Base-by-base conservation (phyloP, 2,329 filamentous ascomycete genomes). In the Alternaria atra region DNA sequence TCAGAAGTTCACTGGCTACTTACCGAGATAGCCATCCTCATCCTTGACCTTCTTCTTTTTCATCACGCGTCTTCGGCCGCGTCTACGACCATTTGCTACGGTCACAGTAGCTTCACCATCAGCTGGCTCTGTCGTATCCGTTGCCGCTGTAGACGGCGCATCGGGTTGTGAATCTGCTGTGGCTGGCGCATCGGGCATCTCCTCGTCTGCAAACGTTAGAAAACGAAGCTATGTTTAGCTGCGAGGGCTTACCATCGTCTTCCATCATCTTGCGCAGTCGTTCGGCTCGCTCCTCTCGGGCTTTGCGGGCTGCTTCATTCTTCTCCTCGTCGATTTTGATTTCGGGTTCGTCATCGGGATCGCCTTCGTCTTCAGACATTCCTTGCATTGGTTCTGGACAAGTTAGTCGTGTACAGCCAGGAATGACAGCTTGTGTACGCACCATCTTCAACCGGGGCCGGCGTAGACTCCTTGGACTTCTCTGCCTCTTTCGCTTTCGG, bases 31-130 rank as follows among this genome's bases (percentile, higher is more conserved):
- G 6, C 94, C 94, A 66, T 97, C 90, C 51, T 94, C 92, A 67
- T 97, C 94, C 77, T 93, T 90, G 56, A 91, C 86, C 44, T 90
- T 93, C 82, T 90, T 91, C 84, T 96, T 97, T 80, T 92, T 93
- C 87, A 91, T 92, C 7, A 97, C 87, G 70, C 90, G 88, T 68
- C 94, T 86, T 75, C 87, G 90, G 32, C 92, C 93, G 65, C 93
- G 87, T 60, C 91, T 85, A 39, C 93, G 86, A 0, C 91, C 91
- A 58, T 85, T 87, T 61, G 83, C 79, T 2, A 85, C 80, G 1
- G 84, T 85, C 6, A 90, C 80, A 5, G 64, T 57, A 17, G 70
- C 55, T 60, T 76, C 73, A 25, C 58, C 62, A 47, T 77, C 72
- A 34, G 65, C 58, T 23, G 69, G 56, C 17, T 74, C 65, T 17